Percentiles rank a stretch among this genome's conserved stretches.
phyloP scores from a whole-genome alignment of 176 grass and related monocot genomes.

The Miscanthus lutarioriparius region DNA sequence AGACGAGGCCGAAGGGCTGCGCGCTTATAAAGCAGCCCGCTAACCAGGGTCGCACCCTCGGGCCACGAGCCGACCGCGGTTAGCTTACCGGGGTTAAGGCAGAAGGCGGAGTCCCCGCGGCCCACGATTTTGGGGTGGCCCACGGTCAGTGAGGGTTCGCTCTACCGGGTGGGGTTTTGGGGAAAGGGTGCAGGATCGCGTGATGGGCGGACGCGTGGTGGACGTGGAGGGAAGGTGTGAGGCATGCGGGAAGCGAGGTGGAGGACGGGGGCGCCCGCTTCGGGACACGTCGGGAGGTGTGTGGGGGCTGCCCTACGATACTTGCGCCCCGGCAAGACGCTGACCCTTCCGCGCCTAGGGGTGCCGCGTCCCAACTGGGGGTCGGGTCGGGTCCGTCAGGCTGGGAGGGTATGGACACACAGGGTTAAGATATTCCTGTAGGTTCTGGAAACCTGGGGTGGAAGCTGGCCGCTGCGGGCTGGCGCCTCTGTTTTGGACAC shows the following conservation, averaged over 20 bases:
- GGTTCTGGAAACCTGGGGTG: slow-evolving; percentile 49
- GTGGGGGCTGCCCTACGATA: background rate
- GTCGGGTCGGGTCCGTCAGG: background rate
- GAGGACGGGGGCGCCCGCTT: background rate
- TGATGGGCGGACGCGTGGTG: slow-evolving; percentile 14
- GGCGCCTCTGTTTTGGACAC: slow-evolving; percentile 30
- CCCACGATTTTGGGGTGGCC: background rate
- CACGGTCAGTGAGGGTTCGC: background rate
- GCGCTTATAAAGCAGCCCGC: slow-evolving; percentile 51
- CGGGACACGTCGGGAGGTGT: slow-evolving; percentile 60
- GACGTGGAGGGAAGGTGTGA: slow-evolving; percentile 14
- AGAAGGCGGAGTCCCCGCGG: slow-evolving; percentile 7
- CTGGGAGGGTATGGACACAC: background rate
- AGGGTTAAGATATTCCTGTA: slow-evolving; percentile 35
- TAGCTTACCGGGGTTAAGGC: background rate
- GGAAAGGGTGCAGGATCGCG: background rate
- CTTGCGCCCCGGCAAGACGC: background rate
- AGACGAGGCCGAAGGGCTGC: background rate
- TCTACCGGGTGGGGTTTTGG: background rate
- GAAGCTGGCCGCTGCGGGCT: background rate
- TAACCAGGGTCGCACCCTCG: slow-evolving; percentile 15
- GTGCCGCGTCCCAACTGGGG: background rate
- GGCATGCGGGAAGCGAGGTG: slow-evolving; percentile 16
- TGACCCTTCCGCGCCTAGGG: background rate
- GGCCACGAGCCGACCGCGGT: slow-evolving; percentile 1